Conservation (phyloP, 2,329 filamentous ascomycete genomes). For the Penicillium brasilianum region DNA sequence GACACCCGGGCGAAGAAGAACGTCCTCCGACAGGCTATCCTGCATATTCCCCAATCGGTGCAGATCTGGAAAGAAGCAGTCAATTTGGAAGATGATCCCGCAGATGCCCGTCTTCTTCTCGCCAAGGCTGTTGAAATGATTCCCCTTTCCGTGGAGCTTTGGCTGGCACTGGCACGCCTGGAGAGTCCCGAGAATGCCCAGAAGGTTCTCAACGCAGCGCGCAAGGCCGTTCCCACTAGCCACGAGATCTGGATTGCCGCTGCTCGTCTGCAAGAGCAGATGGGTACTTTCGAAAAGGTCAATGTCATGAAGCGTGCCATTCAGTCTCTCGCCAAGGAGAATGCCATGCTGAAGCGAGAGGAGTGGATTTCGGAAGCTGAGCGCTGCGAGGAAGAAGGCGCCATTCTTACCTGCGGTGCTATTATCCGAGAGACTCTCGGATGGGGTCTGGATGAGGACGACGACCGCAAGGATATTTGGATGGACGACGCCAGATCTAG, state of each 20-base stretch:
- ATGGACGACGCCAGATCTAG: constrained; percentile 87
- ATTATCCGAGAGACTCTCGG: constrained; percentile 93
- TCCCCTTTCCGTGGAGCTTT: constrained; percentile 88
- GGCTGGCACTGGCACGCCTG: constrained; percentile 88
- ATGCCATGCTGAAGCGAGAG: constrained; percentile 95
- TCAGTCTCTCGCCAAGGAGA: constrained; percentile 84
- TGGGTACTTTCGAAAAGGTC: constrained; percentile 78
- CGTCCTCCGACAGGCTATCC: constrained; percentile 86
- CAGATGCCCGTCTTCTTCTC: constrained; percentile 84
- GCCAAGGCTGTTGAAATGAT: constrained; percentile 97
- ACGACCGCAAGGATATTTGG: constrained; percentile 95
- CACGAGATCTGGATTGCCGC: constrained; percentile 97
- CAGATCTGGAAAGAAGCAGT: constrained; percentile 98
- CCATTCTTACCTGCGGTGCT: constrained; percentile 80
- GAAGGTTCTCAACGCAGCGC: constrained; percentile 91
- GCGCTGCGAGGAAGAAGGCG: constrained; percentile 90
- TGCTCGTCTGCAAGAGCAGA: constrained; percentile 84
- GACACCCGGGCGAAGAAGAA: constrained; percentile 86
- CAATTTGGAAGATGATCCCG: constrained; percentile 88
- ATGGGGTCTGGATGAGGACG: constrained; percentile 92
- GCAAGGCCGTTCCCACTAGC: constrained; percentile 90
- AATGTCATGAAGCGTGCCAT: constrained; percentile 96
- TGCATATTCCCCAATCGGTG: constrained; percentile 92
- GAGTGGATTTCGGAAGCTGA: constrained; percentile 97
- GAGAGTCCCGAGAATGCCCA: constrained; percentile 91